phyloP scores from a whole-genome alignment of 257 asterid genomes.

The Solanum peruvianum region DNA sequence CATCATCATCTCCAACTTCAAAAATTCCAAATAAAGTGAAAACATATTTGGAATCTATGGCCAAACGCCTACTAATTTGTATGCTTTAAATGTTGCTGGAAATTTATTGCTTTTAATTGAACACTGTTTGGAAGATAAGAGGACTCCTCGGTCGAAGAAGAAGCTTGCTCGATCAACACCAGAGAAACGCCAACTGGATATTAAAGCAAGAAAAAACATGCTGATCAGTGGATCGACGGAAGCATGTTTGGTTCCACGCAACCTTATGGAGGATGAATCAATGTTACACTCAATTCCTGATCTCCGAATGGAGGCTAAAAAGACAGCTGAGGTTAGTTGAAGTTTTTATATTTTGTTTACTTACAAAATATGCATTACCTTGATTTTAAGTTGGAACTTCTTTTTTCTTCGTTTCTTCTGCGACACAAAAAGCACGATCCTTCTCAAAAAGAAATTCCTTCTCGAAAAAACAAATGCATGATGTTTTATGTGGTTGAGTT shows the following conservation, averaged over 20 bases:
- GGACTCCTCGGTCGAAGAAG: slow-evolving; percentile 43
- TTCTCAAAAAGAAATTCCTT: neutral
- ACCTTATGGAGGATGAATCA: slow-evolving; percentile 38
- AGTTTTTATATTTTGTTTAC: neutral
- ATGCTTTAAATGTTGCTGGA: neutral
- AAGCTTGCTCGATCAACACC: slow-evolving; percentile 45
- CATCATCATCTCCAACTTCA: neutral
- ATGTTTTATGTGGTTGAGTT: neutral
- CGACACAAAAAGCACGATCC: neutral
- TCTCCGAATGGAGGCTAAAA: slow-evolving; percentile 72
- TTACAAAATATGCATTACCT: neutral
- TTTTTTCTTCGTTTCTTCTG: neutral
- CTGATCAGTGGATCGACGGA: slow-evolving; percentile 28
- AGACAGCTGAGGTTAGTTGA: slow-evolving; percentile 62
- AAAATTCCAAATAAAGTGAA: neutral
- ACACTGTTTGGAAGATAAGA: slow-evolving; percentile 29
- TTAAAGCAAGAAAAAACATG: slow-evolving; percentile 44
- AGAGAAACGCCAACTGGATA: slow-evolving; percentile 29
- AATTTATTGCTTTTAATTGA: slow-evolving; percentile 2
- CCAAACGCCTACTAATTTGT: neutral
- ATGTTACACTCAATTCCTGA: slow-evolving; percentile 39
- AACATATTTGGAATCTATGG: neutral
- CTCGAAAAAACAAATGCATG: neutral
- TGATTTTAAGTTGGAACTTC: neutral
- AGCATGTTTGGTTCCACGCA: slow-evolving; percentile 25